Percentiles rank a stretch among this genome's conserved stretches.
phyloP scores from a whole-genome alignment of 106 monocot species.

The Dioscorea alata region DNA sequence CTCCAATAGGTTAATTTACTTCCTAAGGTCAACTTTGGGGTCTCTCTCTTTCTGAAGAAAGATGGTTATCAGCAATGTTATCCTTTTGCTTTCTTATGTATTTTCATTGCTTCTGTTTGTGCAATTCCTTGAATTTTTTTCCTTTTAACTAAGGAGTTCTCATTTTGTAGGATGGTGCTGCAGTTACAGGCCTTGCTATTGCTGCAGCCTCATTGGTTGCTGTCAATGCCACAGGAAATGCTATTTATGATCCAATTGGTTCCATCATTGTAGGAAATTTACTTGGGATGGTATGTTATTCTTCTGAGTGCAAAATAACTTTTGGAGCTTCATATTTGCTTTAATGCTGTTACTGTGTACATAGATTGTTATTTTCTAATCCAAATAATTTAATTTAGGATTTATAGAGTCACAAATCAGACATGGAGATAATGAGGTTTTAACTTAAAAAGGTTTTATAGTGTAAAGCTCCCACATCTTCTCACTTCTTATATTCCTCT shows the following conservation, averaged over 20 bases:
- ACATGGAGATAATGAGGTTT: too few species aligned
- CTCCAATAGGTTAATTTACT: too few species aligned
- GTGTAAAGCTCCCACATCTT: too few species aligned
- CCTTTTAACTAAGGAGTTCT: background rate
- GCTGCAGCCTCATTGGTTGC: slow-evolving; percentile 93
- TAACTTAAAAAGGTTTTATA: too few species aligned
- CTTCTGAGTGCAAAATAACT: too few species aligned
- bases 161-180: slow-evolving; percentile 89
- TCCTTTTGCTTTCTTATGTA: background rate
- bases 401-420: too few species aligned
- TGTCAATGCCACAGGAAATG: slow-evolving; percentile 86
- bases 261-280: slow-evolving; percentile 93
- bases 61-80: background rate
- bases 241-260: slow-evolving; percentile 97
- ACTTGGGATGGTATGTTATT: slow-evolving; percentile 79
- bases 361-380: too few species aligned
- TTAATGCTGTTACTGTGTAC: background rate
- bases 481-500: too few species aligned
- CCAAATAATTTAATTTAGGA: too few species aligned
- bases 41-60: background rate
- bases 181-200: slow-evolving; percentile 88
- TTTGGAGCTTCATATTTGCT: background rate
- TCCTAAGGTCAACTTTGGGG: background rate
- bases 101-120: background rate
- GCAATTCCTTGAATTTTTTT: background rate